These are phyloP conservation scores for Syzygium grande DNA, from an alignment of 345 rosid genomes.

Conservation along the genomic window DNA sequence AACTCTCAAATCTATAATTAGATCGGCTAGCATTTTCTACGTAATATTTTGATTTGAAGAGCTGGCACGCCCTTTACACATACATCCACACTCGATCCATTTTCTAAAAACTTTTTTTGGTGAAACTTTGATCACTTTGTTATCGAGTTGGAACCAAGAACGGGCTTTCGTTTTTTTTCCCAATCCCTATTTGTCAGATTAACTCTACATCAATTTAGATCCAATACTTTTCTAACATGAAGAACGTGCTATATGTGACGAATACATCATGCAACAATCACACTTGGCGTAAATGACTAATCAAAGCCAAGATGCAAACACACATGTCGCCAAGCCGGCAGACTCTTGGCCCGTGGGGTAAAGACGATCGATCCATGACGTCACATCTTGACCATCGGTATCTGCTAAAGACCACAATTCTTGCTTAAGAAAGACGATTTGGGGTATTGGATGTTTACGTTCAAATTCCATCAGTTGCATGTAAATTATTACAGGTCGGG, in stretches of 20 bases:
- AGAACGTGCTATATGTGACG: background rate
- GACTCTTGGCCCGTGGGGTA: accelerated
- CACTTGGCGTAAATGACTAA: no score
- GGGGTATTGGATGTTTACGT: background rate
- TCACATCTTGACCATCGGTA: accelerated
- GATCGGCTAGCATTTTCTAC: background rate
- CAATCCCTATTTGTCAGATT: accelerated
- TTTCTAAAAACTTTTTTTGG: accelerated
- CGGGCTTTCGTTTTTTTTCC: background rate
- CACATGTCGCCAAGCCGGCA: no score
- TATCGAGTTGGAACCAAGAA: background rate
- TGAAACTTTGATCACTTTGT: background rate
- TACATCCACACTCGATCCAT: background rate
- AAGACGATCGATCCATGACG: accelerated
- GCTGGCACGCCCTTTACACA: accelerated
- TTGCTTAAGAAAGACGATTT: background rate
- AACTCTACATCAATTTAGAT: background rate
- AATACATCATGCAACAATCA: background rate
- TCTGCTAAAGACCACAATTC: background rate
- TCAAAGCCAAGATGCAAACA: no score
- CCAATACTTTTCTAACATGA: background rate
- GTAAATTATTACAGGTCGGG: accelerated
- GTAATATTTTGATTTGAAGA: background rate
- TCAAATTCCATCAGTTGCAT: accelerated
- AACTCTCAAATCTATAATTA: background rate